Base-by-base conservation (phyloP, 257 asterid species). In the Scutellaria galericulata region DNA sequence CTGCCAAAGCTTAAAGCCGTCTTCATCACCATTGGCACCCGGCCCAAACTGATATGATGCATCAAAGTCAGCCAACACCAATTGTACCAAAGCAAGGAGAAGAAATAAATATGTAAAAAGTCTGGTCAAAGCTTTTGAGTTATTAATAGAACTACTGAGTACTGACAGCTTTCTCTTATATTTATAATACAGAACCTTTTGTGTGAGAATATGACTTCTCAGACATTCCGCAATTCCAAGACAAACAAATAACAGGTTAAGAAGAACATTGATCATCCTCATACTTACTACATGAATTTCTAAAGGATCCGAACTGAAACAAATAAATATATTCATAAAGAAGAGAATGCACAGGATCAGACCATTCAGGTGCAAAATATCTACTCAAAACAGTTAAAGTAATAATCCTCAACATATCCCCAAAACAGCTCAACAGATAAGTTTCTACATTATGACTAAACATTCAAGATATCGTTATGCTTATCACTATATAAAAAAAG, bases 1-100 rank as follows among this genome's bases (percentile, higher is more conserved):
- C 78, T 91, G 97, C 99, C 99, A 94, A 72, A 91, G 84, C 93
- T 89, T 89, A 78, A 76, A 79, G 76, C 97, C 97, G 72, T 94
- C 95, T 78, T 89, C 97, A 60, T 85, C 90, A 73, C 87, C 92
- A 83, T 73, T 85, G 51, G 83, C 44, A 61, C 87, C 73, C 15
- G 90, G 81, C 24, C 91, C 93, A 70, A 94, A 75, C 99, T 91
- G 86, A 79, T 60, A 73, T 15, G 46, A 78, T 14, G 65, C 56
- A 71, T 70, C 55, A 77, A 67, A 76, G 80, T 81, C 68, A 76
- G 78, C 73, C 73, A 66, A 53, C 64, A 68, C 55, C n/a, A 39
- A 42, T 58, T 24, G 14, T 37, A 45, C 14, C 41, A 76, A 61
- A 14, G 67, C 56, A 62, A 66, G 18, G 15, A 40, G 9, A 74